Percentiles rank a stretch among this genome's conserved stretches.
phyloP scores from a whole-genome alignment of 495 filamentous ascomycete genomes.

The Lentithecium fluviatile region DNA sequence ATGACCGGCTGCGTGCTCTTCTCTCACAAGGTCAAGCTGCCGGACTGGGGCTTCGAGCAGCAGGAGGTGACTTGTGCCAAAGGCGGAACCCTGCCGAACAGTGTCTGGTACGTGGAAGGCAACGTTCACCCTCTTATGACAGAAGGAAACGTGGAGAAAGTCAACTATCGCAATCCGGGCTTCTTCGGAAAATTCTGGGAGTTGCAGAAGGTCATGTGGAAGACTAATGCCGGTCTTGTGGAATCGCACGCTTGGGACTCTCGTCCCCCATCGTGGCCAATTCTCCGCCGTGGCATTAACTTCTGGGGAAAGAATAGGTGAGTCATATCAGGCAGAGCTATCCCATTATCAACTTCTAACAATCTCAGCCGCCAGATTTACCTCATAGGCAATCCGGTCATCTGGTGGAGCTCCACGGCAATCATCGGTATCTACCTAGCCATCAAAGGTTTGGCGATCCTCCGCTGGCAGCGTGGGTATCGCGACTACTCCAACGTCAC shows the following conservation, averaged over 20 bases:
- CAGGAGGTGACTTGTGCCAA: conserved; percentile 98
- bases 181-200: conserved; percentile 99
- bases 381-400: conserved; percentile 88
- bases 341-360: too few species aligned
- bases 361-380: too few species aligned
- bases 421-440: conserved; percentile 72
- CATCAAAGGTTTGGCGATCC: conserved; percentile 83
- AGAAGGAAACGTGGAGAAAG: conserved; percentile 75
- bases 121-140: conserved; percentile 80
- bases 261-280: conserved; percentile 88
- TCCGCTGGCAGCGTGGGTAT: conserved; percentile 92
- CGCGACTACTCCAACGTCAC: conserved; percentile 74
- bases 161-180: conserved; percentile 91
- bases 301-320: conserved; percentile 96
- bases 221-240: conserved; percentile 91
- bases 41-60: conserved; percentile 94
- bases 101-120: conserved; percentile 90
- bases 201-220: conserved; percentile 99
- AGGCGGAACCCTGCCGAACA: conserved; percentile 90
- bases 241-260: conserved; percentile 99
- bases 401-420: conserved; percentile 90
- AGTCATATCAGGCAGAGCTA: too few species aligned
- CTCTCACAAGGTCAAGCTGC: conserved; percentile 97
- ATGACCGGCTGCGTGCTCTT: conserved; percentile 98
- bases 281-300: conserved; percentile 93